Evolutionary conservation across 495 filamentous ascomycete species (phyloP), one percentile per base, ranked within the genome.

Genomic region (Friedmanniomyces simplex): DNA sequence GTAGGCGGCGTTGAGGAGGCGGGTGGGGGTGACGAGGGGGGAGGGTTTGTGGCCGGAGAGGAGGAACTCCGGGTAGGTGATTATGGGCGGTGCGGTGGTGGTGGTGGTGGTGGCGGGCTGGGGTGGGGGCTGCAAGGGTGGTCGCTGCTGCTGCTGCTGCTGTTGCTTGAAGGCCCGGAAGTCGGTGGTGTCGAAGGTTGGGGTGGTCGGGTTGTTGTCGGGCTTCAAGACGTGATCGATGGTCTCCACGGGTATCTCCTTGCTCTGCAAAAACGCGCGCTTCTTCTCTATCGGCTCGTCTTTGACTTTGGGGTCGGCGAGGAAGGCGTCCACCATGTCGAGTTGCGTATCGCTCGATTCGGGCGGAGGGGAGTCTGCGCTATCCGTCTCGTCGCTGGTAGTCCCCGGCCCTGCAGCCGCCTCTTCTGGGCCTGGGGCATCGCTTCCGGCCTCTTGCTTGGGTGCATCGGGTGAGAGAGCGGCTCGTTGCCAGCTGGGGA

Each of bases 11-110:
- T 82, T 87, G 50, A 91, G 74, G 36, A 96, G 76, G 41, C 83
- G 81, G 39, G 76, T 74, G 57, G 84, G 79, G 16, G 89, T 93
- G 32, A 97, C 78, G 1, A 97, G 74, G 0, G 93, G 90, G 0
- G 84, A 81, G 8, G 88, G 82, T 30, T 86, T 87, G 50, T 72
- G 63, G 11, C 78, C 68, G 47, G 82, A 72, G 52, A 78, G 75
- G 62, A 97, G 83, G 72, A 95, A 96, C 71, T 98, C 93, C 48
- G 93, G 93, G 72, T 96, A 97, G 24, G 93, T 98, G 65, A 97
- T 86, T 62, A 98, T 90, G n/a, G 91, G 94, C 22, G 89, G 60
- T 16, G 16, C 45, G 48, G 24, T 48, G 55, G 36, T 45, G 58
- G 4, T 21, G 55, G 82, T 10, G 52, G 39, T 32, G 30, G 45